A percentile compares a stretch with the other conserved stretches of the same genome.
These are phyloP conservation scores for Podaxis sp. DNA, from an alignment of 768 basidiomycete species.

Conservation along the genomic window DNA sequence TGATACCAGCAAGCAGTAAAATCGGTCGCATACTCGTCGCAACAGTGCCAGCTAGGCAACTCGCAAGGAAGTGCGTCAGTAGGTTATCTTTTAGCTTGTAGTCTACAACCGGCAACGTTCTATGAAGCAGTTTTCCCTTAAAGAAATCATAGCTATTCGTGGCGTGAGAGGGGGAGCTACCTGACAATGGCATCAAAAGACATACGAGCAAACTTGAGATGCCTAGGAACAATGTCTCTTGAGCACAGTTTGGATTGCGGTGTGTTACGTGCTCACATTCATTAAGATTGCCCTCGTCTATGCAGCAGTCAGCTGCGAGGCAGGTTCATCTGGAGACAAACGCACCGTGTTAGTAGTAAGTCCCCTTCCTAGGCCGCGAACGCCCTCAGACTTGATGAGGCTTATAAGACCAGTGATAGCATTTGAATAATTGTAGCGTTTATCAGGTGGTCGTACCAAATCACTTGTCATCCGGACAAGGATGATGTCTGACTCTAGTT, in stretches of 20 bases:
- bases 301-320: slow-evolving; percentile 11
- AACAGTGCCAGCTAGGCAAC: slow-evolving; percentile 69
- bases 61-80: slow-evolving; percentile 65
- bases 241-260: slow-evolving; percentile 14
- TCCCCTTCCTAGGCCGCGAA: slow-evolving; percentile 68
- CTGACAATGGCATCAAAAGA: slow-evolving; percentile 18
- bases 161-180: not conserved
- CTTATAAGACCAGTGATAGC: slow-evolving; percentile 70
- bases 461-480: slow-evolving; percentile 91
- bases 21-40: slow-evolving; percentile 62
- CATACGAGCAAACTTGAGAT: slow-evolving; percentile 85
- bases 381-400: slow-evolving; percentile 69
- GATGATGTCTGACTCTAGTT: slow-evolving; percentile 52
- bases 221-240: slow-evolving; percentile 37
- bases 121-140: slow-evolving; percentile 56
- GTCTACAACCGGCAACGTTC: slow-evolving; percentile 53
- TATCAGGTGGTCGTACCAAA: slow-evolving; percentile 67
- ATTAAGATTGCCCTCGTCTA: slow-evolving; percentile 62
- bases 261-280: slow-evolving; percentile 53
- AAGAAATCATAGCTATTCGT: slow-evolving; percentile 70
- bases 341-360: slow-evolving; percentile 76
- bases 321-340: slow-evolving; percentile 13
- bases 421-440: slow-evolving; percentile 77
- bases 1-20: not conserved
- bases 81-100: slow-evolving; percentile 68